Base-by-base conservation (phyloP, 2,329 filamentous ascomycete species). In the Penicillium sp. region DNA sequence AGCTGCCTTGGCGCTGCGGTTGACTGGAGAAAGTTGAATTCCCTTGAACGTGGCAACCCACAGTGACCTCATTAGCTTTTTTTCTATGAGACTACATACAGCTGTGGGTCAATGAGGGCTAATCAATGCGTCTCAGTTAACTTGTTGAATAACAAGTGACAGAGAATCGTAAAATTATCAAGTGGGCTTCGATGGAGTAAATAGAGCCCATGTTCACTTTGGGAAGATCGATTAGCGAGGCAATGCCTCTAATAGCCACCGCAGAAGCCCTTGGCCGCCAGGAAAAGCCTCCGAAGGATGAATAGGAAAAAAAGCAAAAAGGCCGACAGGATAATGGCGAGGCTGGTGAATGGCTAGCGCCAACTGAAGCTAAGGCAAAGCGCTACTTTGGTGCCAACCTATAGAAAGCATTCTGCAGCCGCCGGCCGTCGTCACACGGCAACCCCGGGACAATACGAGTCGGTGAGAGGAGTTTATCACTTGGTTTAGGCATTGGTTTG, bases 381-480 rank as follows among this genome's bases (percentile, higher is more conserved):
- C 28, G 54, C 52, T 58, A 50, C 54, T 55, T 49, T 24, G 24
- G 14, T 24, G 24, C 8, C 26, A 48, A 40, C 69, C 66, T 67
- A 71, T 71, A 18, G 59, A 18, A 61, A 24, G 19, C 37, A 53
- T 58, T 59, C 60, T 71, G 63, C 65, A 71, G 66, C 67, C 69
- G 69, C 69, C 59, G 44, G 45, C 28, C 60, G 42, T 63, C 55
- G 54, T 69, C 66, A 65, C 65, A 64, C 54, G 33, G 49, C 14
- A 49, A 36, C n/a, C 29, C 45, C 51, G 19, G 11, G 49, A 19
- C 45, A 23, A 45, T 29, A 31, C 18, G 29, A 48, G 28, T 44
- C 16, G 31, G 16, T 55, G 43, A 31, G 42, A n/a, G 18, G 14
- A n/a, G 26, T 14, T 16, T 11, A 31, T 45, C 42, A 33, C 13